Conservation (phyloP, 1,139 yeast species). For the Kurtzmaniella quercitrusa region DNA sequence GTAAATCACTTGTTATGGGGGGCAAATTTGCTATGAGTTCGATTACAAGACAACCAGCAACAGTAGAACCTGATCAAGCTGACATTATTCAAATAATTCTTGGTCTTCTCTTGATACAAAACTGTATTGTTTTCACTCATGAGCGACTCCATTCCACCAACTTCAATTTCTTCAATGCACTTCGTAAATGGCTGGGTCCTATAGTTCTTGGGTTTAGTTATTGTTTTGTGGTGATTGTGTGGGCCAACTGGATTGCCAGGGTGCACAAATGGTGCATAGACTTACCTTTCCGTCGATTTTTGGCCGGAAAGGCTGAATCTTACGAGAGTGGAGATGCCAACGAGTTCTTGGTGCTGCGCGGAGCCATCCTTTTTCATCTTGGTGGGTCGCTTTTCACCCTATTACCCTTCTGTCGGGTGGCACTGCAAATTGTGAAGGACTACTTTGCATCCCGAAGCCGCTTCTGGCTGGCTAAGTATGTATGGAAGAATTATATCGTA, state of each 20-base stretch:
- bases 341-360: constrained; percentile 11
- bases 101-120: not conserved
- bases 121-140: not conserved
- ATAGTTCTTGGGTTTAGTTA: not conserved
- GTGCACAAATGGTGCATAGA: constrained; percentile 25
- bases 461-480: constrained; percentile 13
- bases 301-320: not conserved
- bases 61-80: not conserved
- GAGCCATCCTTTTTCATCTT: constrained; percentile 17
- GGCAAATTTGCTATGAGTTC: not conserved
- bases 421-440: not conserved
- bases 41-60: not conserved
- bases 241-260: constrained; percentile 19
- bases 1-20: constrained; percentile 30
- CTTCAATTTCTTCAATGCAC: not conserved
- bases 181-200: not conserved
- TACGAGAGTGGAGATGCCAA: constrained; percentile 5
- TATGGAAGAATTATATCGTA: constrained; percentile 5
- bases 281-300: constrained; percentile 14
- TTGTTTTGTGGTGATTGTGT: constrained; percentile 7
- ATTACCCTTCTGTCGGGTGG: constrained; percentile 4
- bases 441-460: constrained; percentile 17
- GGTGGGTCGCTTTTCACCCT: constrained; percentile 13
- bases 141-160: not conserved
- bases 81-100: not conserved